These are phyloP conservation scores for Clitopilus hobsonii DNA, from an alignment of 768 basidiomycete species.

Conservation along the genomic window DNA sequence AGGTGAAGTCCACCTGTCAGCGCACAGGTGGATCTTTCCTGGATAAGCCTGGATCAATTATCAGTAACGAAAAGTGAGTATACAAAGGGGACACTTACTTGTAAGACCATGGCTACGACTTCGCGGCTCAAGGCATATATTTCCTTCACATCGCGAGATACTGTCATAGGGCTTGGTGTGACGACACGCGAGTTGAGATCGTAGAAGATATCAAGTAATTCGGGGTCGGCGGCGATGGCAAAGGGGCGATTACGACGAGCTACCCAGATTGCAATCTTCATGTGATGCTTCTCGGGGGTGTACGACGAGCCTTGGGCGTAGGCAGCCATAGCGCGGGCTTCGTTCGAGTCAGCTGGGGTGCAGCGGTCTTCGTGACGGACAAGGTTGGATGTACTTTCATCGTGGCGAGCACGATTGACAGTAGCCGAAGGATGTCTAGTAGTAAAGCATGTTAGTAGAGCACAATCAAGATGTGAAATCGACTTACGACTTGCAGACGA, in stretches of 20 bases:
- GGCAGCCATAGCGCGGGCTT: conserved; percentile 2
- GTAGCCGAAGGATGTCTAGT: conserved; percentile 8
- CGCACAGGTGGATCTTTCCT: conserved; percentile 17
- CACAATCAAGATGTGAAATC: neutral
- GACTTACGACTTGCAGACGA: conserved; percentile 7
- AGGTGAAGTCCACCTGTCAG: conserved; percentile 26
- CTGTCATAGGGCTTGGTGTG: neutral
- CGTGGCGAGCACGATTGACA: conserved; percentile 12
- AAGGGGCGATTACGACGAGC: conserved; percentile 4
- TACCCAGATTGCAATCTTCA: conserved; percentile 13
- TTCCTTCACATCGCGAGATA: conserved; percentile 7
- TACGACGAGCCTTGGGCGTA: conserved; percentile 15
- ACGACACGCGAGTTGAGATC: conserved; percentile 6
- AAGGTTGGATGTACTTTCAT: conserved; percentile 18
- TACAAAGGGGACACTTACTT: conserved; percentile 1
- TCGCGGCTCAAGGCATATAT: conserved; percentile 1
- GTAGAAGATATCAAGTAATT: conserved; percentile 9
- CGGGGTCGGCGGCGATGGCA: conserved; percentile 2
- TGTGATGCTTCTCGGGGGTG: conserved; percentile 9
- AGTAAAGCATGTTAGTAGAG: neutral
- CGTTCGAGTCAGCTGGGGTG: conserved; percentile 2
- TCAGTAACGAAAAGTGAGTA: neutral
- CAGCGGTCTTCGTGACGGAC: conserved; percentile 12
- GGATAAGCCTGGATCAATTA: neutral
- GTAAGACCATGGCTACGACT: neutral